Evolutionary conservation across 202 grass and related monocot species (phyloP).

Genomic region (Setaria viridis): DNA sequence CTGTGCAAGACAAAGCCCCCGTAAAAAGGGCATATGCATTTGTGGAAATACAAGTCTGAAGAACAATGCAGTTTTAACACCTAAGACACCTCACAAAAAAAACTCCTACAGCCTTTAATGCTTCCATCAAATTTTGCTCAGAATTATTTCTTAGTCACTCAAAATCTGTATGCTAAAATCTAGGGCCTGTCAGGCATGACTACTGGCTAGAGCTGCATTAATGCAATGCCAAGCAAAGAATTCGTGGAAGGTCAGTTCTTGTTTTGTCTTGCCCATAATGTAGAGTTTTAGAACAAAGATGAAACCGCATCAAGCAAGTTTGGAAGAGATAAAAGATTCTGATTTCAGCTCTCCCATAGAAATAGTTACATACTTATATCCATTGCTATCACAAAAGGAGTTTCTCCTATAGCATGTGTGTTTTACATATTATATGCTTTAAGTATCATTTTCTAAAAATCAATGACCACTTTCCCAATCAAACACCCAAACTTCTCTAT

Average conservation of each 20-base stretch:
- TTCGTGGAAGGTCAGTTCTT: constrained; percentile 36
- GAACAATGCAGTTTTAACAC: constrained; percentile 12
- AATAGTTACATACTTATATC: constrained; percentile 28
- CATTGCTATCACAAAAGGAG: neutral
- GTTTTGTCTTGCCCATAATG: constrained; percentile 39
- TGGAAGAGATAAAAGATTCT: neutral
- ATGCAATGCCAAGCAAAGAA: constrained; percentile 18
- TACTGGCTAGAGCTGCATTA: constrained; percentile 33
- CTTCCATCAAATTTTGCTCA: constrained; percentile 43
- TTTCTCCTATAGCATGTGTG: constrained; percentile 9
- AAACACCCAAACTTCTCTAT: constrained; percentile 1
- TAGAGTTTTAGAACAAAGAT: constrained; percentile 30
- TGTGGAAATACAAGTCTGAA: constrained; percentile 16
- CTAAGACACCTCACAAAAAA: constrained; percentile 23
- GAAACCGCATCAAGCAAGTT: constrained; percentile 15
- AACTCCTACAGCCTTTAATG: neutral
- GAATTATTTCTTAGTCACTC: constrained; percentile 10
- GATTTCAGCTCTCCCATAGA: constrained; percentile 30
- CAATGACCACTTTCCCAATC: constrained; percentile 4
- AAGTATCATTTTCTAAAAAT: constrained; percentile 15
- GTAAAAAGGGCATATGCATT: constrained; percentile 11
- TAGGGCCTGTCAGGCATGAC: constrained; percentile 28
- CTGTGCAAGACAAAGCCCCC: constrained; percentile 26
- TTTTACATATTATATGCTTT: constrained; percentile 9
- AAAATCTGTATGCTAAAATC: constrained; percentile 36